Conservation (phyloP, 257 asterid genomes). For the Nicotiana undulata region DNA sequence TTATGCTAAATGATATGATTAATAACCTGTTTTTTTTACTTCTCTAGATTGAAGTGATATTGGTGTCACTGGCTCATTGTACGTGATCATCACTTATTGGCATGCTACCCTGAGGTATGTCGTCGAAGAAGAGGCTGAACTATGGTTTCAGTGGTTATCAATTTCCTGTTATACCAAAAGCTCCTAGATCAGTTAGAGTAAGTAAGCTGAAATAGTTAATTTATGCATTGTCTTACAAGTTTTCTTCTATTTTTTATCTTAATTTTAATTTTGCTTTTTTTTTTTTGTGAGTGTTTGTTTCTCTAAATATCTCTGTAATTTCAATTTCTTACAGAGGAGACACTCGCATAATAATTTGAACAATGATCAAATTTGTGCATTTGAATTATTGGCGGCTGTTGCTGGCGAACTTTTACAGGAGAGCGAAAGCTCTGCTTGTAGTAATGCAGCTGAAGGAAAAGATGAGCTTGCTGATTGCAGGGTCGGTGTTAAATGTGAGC, state of each 20-base stretch:
- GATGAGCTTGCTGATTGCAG: conserved; percentile 15
- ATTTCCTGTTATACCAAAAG: conserved; percentile 53
- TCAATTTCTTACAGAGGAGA: conserved; percentile 47
- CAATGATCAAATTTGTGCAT: conserved; percentile 64
- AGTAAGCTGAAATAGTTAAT: conserved; percentile 7
- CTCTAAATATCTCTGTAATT: background rate
- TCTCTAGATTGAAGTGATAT: background rate
- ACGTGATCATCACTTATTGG: conserved; percentile 24
- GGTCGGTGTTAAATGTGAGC: conserved; percentile 27
- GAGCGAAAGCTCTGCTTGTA: conserved; percentile 80
- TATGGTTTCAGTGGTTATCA: conserved; percentile 34
- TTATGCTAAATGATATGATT: background rate
- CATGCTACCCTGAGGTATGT: conserved; percentile 57
- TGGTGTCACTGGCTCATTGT: background rate
- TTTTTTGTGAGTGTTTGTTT: conserved; percentile 9
- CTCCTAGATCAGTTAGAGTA: conserved; percentile 75
- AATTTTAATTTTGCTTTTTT: background rate
- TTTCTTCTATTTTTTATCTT: background rate
- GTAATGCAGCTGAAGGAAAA: conserved; percentile 54
- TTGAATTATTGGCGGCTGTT: conserved; percentile 91
- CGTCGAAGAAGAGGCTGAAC: conserved; percentile 48
- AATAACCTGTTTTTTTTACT: background rate
- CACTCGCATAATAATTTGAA: conserved; percentile 37
- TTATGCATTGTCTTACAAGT: background rate
- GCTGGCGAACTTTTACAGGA: conserved; percentile 86